Conservation (phyloP, 257 asterid genomes). For the Jacaranda mimosifolia region DNA sequence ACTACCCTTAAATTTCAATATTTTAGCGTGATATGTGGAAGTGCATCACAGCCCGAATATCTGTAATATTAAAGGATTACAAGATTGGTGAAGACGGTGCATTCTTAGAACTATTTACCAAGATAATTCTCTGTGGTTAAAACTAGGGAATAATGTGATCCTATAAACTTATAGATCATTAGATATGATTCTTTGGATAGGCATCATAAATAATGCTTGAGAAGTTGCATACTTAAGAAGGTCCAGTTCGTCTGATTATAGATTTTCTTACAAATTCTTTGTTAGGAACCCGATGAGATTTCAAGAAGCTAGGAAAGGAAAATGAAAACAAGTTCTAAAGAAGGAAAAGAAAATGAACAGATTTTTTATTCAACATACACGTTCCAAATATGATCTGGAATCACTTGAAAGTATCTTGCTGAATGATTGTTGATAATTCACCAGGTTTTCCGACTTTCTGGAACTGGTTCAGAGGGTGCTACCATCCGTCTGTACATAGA, state of each 20-base stretch:
- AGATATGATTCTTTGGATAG: too few species aligned
- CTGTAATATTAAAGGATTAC: not conserved
- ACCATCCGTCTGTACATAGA: conserved; percentile 95
- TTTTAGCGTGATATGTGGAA: not conserved
- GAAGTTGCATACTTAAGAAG: too few species aligned
- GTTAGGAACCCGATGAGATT: not conserved
- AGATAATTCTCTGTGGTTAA: too few species aligned
- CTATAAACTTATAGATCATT: too few species aligned
- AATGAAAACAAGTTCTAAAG: not conserved
- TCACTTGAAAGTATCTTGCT: conserved; percentile 2
- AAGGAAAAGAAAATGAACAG: not conserved
- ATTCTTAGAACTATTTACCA: too few species aligned
- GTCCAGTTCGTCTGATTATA: too few species aligned
- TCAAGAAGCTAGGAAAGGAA: not conserved
- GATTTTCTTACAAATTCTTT: not conserved
- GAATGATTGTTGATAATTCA: conserved; percentile 16
- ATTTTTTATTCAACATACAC: not conserved
- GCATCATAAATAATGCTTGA: too few species aligned
- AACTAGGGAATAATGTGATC: too few species aligned
- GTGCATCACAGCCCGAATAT: not conserved
- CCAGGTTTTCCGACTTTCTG: conserved; percentile 98
- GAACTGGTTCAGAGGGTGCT: conserved; percentile 99
- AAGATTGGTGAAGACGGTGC: too few species aligned
- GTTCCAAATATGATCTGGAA: not conserved
- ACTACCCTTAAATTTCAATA: not conserved